Percentiles rank a stretch among this genome's conserved stretches.
Conservation (phyloP, 192 early-diverging fungal genomes). For the Coemansia sp. region DNA sequence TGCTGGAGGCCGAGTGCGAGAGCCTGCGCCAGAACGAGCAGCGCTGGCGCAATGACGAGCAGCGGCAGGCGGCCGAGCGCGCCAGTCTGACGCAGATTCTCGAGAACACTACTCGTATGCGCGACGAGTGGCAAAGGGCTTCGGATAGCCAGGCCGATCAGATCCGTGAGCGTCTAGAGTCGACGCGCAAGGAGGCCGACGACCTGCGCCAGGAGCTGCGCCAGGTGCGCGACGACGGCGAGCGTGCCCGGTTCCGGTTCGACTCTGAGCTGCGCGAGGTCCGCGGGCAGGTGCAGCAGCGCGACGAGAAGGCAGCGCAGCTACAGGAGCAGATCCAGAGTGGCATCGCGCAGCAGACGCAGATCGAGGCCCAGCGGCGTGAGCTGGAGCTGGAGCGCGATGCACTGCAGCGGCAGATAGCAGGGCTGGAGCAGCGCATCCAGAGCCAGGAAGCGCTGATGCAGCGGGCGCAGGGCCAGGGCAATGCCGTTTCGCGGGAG, state of each 20-base stretch:
- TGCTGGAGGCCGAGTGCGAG: conserved; percentile 52
- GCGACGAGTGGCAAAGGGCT: conserved; percentile 37
- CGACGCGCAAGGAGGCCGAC: conserved; percentile 18
- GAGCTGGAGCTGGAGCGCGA: conserved; percentile 49
- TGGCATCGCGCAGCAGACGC: conserved; percentile 44
- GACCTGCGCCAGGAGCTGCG: conserved; percentile 18
- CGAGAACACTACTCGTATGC: conserved; percentile 44
- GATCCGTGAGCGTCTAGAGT: conserved; percentile 19
- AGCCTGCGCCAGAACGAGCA: conserved; percentile 27
- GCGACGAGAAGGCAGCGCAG: conserved; percentile 15
- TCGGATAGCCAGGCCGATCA: conserved; percentile 22
- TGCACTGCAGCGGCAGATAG: conserved; percentile 43
- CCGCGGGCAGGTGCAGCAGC: conserved; percentile 29
- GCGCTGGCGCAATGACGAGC: conserved; percentile 36
- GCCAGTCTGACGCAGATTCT: conserved; percentile 43
- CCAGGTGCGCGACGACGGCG: conserved; percentile 18
- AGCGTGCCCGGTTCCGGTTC: conserved; percentile 20
- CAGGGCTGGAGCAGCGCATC: conserved; percentile 44
- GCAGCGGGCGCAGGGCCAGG: conserved; percentile 41
- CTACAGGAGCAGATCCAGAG: conserved; percentile 14
- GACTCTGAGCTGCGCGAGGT: conserved; percentile 31
- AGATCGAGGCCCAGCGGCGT: conserved; percentile 47
- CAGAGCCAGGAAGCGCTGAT: conserved; percentile 47
- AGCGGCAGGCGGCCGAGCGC: conserved; percentile 33
- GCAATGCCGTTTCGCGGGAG: conserved; percentile 24